These are phyloP conservation scores for Stylonectria norvegica DNA, from an alignment of 2,329 filamentous ascomycete genomes.

Conservation along the genomic window DNA sequence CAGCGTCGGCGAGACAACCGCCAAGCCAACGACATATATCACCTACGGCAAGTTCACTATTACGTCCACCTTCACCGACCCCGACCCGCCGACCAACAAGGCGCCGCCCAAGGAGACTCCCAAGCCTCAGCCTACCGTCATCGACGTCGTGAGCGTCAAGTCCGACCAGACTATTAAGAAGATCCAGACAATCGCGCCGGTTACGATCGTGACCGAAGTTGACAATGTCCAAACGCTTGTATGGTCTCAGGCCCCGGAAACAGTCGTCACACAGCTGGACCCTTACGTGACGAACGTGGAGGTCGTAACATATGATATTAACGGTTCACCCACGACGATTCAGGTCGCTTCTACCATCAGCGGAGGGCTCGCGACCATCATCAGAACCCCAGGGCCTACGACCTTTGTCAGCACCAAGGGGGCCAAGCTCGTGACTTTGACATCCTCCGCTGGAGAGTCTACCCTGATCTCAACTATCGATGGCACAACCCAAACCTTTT, in stretches of 20 bases:
- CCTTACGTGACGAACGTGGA: slow-evolving; percentile 14
- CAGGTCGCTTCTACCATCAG: slow-evolving; percentile 13
- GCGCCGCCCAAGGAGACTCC: slow-evolving; percentile 1
- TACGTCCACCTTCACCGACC: slow-evolving; percentile 20
- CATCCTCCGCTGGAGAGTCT: slow-evolving; percentile 14
- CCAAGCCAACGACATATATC: slow-evolving; percentile 22
- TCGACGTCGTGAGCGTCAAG: slow-evolving; percentile 20
- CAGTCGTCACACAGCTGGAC: slow-evolving; percentile 9
- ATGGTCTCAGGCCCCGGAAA: slow-evolving; percentile 9
- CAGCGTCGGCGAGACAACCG: slow-evolving; percentile 21
- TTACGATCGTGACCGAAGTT: slow-evolving; percentile 19
- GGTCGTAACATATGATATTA: slow-evolving; percentile 8
- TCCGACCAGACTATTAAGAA: slow-evolving; percentile 21
- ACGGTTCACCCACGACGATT: slow-evolving; percentile 14
- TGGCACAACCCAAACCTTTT: slow-evolving; percentile 18
- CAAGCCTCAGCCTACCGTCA: slow-evolving; percentile 12
- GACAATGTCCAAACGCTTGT: slow-evolving; percentile 20
- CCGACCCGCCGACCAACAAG: neutral
- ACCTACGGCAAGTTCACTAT: slow-evolving; percentile 23
- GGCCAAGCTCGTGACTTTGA: slow-evolving; percentile 17
- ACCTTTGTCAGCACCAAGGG: slow-evolving; percentile 13
- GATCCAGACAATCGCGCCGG: slow-evolving; percentile 19
- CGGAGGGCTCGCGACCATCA: slow-evolving; percentile 11
- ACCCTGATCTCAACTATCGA: slow-evolving; percentile 19
- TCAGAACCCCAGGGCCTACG: slow-evolving; percentile 11